These are phyloP conservation scores for Sporisorium exsertum DNA, from an alignment of 1,284 basidiomycete genomes.

Conservation along the genomic window DNA sequence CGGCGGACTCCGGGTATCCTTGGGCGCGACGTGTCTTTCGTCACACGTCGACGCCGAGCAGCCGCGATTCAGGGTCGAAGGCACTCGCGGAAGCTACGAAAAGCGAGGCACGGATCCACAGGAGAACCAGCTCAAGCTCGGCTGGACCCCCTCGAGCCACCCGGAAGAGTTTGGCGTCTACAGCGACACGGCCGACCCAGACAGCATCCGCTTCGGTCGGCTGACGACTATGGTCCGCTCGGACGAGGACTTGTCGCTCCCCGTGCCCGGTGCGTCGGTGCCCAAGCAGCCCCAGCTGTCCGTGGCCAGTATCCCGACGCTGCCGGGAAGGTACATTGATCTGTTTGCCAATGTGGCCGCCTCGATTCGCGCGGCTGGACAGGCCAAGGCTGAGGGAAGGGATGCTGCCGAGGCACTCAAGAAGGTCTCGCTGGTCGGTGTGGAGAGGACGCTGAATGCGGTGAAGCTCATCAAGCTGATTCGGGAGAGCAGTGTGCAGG, in stretches of 20 bases:
- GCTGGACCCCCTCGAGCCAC: slow-evolving; percentile 58
- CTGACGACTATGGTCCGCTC: slow-evolving; percentile 52
- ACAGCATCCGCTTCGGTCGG: slow-evolving; percentile 50
- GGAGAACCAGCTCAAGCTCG: slow-evolving; percentile 65
- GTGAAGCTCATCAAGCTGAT: slow-evolving; percentile 60
- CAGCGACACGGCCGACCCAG: slow-evolving; percentile 47
- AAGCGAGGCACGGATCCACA: slow-evolving; percentile 67
- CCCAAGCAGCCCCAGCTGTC: slow-evolving; percentile 58
- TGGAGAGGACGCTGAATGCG: slow-evolving; percentile 49
- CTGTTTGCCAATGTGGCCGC: slow-evolving; percentile 63
- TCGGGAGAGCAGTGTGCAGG: slow-evolving; percentile 53
- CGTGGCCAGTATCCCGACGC: slow-evolving; percentile 57
- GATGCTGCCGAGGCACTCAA: slow-evolving; percentile 28
- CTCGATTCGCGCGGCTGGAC: slow-evolving; percentile 50
- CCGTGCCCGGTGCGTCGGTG: slow-evolving; percentile 17
- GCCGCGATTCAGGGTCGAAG: slow-evolving; percentile 61
- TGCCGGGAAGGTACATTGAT: slow-evolving; percentile 64
- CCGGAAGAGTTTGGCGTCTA: slow-evolving; percentile 63
- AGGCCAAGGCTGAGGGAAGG: slow-evolving; percentile 31
- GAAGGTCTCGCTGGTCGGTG: slow-evolving; percentile 38
- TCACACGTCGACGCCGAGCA: slow-evolving; percentile 64
- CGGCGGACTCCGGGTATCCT: slow-evolving; percentile 53
- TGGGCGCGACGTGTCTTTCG: slow-evolving; percentile 62
- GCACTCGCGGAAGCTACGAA: slow-evolving; percentile 60
- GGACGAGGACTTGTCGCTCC: slow-evolving; percentile 34